Conservation (phyloP, 1,139 yeast species). For the Starmera stellimalicola region DNA sequence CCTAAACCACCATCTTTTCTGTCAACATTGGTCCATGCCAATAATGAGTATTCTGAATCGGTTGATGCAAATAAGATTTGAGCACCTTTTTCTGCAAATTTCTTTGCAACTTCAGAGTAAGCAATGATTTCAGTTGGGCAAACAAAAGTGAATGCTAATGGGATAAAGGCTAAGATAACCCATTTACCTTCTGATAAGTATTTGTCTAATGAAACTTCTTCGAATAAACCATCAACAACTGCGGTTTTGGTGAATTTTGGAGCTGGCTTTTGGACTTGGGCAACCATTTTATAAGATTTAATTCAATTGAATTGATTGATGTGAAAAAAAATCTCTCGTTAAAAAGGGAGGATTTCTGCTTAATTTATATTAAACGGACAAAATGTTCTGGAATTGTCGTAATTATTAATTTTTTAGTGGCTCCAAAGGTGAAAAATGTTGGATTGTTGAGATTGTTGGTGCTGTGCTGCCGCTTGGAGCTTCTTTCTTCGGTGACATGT, state of each 20-base stretch:
- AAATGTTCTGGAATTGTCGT: too few relatives aligned
- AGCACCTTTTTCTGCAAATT: constrained; percentile 79
- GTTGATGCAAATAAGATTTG: constrained; percentile 94
- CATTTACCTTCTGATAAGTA: constrained; percentile 81
- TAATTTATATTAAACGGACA: too few relatives aligned
- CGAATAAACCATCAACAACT: constrained; percentile 90
- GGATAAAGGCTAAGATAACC: constrained; percentile 94
- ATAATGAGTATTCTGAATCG: constrained; percentile 93
- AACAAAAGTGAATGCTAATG: constrained; percentile 97
- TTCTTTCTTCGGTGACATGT: too few relatives aligned
- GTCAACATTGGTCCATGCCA: constrained; percentile 96
- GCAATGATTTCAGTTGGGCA: constrained; percentile 99
- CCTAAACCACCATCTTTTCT: constrained; percentile 99
- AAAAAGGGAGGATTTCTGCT: too few relatives aligned
- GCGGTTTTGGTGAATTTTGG: constrained; percentile 95
- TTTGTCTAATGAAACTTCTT: constrained; percentile 87
- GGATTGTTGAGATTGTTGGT: too few relatives aligned
- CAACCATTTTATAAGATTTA: constrained; percentile 78
- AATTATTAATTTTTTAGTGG: too few relatives aligned
- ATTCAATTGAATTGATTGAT: background rate
- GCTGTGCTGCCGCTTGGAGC: too few relatives aligned
- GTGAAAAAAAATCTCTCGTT: too few relatives aligned
- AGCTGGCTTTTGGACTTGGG: constrained; percentile 88
- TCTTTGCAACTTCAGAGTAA: constrained; percentile 88
- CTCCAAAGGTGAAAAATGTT: too few relatives aligned